phyloP scores from a whole-genome alignment of 441 rosid species.

The Brassica balearica region DNA sequence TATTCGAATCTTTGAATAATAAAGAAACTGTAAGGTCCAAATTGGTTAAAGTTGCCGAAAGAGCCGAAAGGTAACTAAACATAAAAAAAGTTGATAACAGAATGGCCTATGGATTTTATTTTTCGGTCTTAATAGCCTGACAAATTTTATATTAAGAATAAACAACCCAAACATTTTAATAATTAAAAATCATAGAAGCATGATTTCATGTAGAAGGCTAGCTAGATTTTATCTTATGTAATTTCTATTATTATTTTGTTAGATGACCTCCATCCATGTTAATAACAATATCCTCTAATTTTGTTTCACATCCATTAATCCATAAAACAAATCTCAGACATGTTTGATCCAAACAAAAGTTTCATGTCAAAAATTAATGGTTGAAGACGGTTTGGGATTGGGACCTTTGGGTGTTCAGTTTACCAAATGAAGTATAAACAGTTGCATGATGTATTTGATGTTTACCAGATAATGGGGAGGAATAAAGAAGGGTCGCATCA shows the following conservation, averaged over 20 bases:
- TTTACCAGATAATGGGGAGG: constrained; percentile 14
- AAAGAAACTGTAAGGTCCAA: constrained; percentile 2
- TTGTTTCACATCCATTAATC: not conserved
- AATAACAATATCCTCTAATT: not conserved
- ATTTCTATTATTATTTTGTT: not conserved
- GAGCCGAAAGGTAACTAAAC: constrained; percentile 34
- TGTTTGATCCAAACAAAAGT: not conserved
- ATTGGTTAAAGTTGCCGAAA: constrained; percentile 12
- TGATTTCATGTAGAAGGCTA: constrained; percentile 8
- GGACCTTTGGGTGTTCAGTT: constrained; percentile 3
- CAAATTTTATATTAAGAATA: not conserved
- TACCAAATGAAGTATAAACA: not conserved
- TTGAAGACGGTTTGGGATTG: constrained; percentile 6
- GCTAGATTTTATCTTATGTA: not conserved
- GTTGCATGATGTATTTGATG: constrained; percentile 23
- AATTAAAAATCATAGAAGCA: not conserved
- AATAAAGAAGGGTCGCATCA: constrained; percentile 22
- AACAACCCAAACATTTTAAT: not conserved
- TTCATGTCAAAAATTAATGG: not conserved
- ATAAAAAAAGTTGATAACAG: not conserved
- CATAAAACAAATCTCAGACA: not conserved
- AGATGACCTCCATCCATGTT: not conserved
- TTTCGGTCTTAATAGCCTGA: not conserved
- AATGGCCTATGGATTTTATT: not conserved
- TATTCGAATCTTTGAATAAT: constrained; percentile 27